These are phyloP conservation scores for Fomitopsis betulina DNA, from an alignment of 1,284 basidiomycete genomes.

Conservation along the genomic window DNA sequence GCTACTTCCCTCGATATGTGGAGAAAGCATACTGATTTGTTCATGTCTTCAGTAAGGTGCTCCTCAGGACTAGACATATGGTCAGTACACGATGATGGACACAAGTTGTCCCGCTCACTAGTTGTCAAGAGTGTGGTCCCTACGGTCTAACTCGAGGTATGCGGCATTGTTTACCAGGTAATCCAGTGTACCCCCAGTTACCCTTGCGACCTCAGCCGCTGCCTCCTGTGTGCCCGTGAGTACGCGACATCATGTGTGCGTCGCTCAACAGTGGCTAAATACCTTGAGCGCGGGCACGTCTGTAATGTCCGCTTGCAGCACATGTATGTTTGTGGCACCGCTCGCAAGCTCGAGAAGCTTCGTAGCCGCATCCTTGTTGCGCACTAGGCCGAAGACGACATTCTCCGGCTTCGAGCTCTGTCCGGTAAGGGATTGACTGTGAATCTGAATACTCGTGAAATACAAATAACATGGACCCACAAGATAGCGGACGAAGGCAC, in stretches of 20 bases:
- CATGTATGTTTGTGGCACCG: slow-evolving; percentile 19
- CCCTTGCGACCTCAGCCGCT: slow-evolving; percentile 17
- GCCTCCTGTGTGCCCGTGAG: slow-evolving; percentile 9
- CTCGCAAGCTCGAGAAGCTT: slow-evolving; percentile 18
- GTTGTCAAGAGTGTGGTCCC: slow-evolving; percentile 3
- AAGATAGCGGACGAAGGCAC: slow-evolving; percentile 31
- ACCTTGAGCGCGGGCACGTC: slow-evolving; percentile 16
- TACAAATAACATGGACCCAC: slow-evolving; percentile 4
- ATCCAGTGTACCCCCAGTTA: slow-evolving; percentile 28
- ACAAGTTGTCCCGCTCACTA: slow-evolving; percentile 9
- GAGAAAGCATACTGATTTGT: slow-evolving; percentile 10
- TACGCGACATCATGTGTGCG: neutral
- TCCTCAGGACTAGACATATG: slow-evolving; percentile 5
- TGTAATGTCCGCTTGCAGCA: slow-evolving; percentile 18
- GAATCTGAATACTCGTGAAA: neutral
- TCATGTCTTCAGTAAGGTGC: slow-evolving; percentile 21
- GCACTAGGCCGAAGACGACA: slow-evolving; percentile 24
- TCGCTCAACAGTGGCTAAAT: neutral
- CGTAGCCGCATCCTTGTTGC: slow-evolving; percentile 15
- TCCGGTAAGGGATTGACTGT: neutral
- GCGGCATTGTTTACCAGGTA: slow-evolving; percentile 32
- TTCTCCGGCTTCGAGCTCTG: slow-evolving; percentile 16
- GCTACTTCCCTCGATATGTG: neutral
- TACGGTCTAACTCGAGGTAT: slow-evolving; percentile 4
- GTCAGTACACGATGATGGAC: neutral